A percentile compares a stretch with the other conserved stretches of the same genome.
Conservation (phyloP, 176 grass and related monocot genomes). For the Musa itinerans region DNA sequence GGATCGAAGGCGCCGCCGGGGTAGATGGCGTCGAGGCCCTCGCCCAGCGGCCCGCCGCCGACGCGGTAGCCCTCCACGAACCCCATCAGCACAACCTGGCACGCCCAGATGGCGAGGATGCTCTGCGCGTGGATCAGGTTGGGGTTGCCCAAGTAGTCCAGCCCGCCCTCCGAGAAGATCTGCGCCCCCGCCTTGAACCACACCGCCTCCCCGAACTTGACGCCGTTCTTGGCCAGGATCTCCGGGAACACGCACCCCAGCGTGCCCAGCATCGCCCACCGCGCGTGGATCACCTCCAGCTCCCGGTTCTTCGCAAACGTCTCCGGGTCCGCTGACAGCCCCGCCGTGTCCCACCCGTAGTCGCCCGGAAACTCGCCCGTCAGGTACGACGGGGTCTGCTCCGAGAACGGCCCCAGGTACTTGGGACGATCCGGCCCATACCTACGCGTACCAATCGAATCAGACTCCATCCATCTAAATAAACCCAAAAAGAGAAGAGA, state of each 20-base stretch:
- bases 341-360: slow-evolving; percentile 17
- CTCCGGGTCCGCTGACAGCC: slow-evolving; percentile 10
- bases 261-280: slow-evolving; percentile 67
- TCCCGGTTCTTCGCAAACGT: slow-evolving; percentile 22
- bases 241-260: slow-evolving; percentile 59
- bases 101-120: slow-evolving; percentile 62
- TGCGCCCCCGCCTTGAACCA: slow-evolving; percentile 72
- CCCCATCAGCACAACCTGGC: slow-evolving; percentile 65
- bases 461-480: no score
- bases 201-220: slow-evolving; percentile 67
- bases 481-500: no score
- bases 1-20: slow-evolving; percentile 60
- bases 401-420: slow-evolving; percentile 2
- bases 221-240: slow-evolving; percentile 50
- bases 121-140: slow-evolving; percentile 69
- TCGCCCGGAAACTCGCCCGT: slow-evolving; percentile 16
- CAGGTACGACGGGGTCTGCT: slow-evolving; percentile 9
- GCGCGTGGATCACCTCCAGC: slow-evolving; percentile 39
- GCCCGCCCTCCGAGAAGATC: slow-evolving; percentile 63
- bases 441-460: no score
- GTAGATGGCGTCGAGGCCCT: slow-evolving; percentile 58
- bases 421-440: no score
- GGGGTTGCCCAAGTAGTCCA: slow-evolving; percentile 63
- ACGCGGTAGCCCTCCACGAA: slow-evolving; percentile 65
- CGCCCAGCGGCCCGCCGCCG: slow-evolving; percentile 51